A percentile compares a stretch with the other conserved stretches of the same genome.
Conservation (phyloP, 1,284 basidiomycete genomes). For the Grifola frondosa region DNA sequence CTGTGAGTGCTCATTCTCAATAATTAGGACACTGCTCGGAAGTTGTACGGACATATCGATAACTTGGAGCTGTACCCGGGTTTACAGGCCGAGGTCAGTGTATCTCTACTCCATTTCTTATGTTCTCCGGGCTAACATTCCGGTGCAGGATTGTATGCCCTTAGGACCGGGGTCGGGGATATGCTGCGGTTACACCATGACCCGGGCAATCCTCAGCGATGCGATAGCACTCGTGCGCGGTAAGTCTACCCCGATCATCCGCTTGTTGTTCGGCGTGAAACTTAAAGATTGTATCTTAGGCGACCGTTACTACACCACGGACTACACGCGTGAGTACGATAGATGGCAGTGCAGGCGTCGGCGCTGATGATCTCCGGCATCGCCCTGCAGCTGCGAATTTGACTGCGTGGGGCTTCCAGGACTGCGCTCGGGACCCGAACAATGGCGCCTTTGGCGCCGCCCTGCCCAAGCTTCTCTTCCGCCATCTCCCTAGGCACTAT, state of each 20-base stretch:
- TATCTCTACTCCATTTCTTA: background rate
- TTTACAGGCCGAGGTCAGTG: conserved; percentile 54
- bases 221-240: conserved; percentile 69
- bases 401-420: conserved; percentile 76
- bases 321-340: conserved; percentile 55
- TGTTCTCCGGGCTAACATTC: background rate
- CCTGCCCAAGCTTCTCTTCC: conserved; percentile 70
- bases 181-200: conserved; percentile 87
- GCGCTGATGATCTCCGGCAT: conserved; percentile 1
- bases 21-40: conserved; percentile 60
- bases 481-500: conserved; percentile 69
- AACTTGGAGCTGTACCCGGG: conserved; percentile 76
- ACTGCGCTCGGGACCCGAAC: conserved; percentile 59
- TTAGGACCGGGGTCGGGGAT: conserved; percentile 72
- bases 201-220: conserved; percentile 80
- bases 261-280: too few species aligned
- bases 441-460: conserved; percentile 76
- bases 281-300: conserved; percentile 31
- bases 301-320: conserved; percentile 78
- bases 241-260: background rate
- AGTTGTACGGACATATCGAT: conserved; percentile 73
- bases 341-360: conserved; percentile 39
- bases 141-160: conserved; percentile 67
- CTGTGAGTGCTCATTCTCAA: background rate
- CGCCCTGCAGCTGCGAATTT: conserved; percentile 56